Conservation (phyloP, 163 green algal genomes). For the Scenedesmus sp. region DNA sequence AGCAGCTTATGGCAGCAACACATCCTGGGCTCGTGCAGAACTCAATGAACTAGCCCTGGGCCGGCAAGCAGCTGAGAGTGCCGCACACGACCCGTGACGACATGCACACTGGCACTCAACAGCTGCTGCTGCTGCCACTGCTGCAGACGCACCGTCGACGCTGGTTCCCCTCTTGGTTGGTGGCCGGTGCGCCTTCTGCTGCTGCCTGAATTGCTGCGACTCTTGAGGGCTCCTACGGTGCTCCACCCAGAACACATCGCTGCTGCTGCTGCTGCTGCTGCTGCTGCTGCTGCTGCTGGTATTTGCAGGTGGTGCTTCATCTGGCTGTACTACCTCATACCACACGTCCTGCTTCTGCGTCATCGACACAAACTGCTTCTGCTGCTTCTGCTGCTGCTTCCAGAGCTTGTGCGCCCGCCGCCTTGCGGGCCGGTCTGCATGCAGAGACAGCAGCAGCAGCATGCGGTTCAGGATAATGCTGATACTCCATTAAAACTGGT, state of each 20-base stretch:
- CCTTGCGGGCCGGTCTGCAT: neutral
- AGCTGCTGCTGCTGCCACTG: neutral
- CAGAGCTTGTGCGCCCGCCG: slow-evolving; percentile 28
- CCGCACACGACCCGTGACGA: too few species aligned
- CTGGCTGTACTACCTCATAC: neutral
- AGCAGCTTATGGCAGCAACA: too few species aligned
- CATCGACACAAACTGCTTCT: neutral
- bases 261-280: slow-evolving; percentile 7
- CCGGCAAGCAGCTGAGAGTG: too few species aligned
- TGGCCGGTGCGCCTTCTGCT: neutral
- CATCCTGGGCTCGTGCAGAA: too few species aligned
- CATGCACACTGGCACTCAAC: neutral
- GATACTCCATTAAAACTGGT: neutral
- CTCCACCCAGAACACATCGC: slow-evolving; percentile 11
- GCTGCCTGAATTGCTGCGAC: neutral
- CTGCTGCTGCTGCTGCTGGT: neutral
- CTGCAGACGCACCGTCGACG: neutral
- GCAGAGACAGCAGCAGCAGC: neutral
- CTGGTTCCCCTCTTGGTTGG: neutral
- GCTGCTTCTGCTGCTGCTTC: slow-evolving; percentile 5
- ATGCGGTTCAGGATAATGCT: neutral
- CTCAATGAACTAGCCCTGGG: too few species aligned
- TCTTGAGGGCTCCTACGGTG: slow-evolving; percentile 14
- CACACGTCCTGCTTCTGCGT: slow-evolving; percentile 21
- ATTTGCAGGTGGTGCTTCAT: neutral